These are phyloP conservation scores for Penicillium sp. DNA, from an alignment of 2,329 filamentous ascomycete species.

Conservation along the genomic window DNA sequence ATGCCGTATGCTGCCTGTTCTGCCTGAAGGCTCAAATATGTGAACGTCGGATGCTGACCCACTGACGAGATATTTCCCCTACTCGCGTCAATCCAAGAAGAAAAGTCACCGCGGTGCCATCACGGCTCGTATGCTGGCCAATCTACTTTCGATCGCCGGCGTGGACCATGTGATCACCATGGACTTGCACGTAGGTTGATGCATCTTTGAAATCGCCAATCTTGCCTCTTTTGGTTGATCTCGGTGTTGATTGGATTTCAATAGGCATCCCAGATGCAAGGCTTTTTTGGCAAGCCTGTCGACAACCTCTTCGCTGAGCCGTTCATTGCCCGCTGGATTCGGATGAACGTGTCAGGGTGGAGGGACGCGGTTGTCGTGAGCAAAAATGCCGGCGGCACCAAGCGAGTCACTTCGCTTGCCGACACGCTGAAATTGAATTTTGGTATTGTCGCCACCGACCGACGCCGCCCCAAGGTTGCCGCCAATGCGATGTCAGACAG, in stretches of 20 bases:
- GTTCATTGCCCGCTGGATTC: constrained; percentile 91
- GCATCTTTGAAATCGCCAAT: background rate
- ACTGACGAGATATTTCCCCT: constrained; percentile 73
- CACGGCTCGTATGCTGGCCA: constrained; percentile 93
- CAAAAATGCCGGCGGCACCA: constrained; percentile 96
- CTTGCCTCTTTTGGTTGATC: constrained; percentile 2
- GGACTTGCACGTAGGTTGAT: constrained; percentile 67
- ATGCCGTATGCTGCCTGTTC: constrained; percentile 42
- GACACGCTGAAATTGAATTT: constrained; percentile 97
- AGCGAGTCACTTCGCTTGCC: constrained; percentile 90
- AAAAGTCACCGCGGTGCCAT: constrained; percentile 95
- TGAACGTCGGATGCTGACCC: constrained; percentile 32
- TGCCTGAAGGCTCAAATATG: constrained; percentile 19
- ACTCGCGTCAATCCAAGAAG: constrained; percentile 98
- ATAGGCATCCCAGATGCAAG: constrained; percentile 91
- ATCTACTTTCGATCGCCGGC: constrained; percentile 85
- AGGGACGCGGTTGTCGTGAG: constrained; percentile 87
- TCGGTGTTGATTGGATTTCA: constrained; percentile 16
- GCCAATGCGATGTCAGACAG: constrained; percentile 64
- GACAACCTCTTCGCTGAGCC: constrained; percentile 97
- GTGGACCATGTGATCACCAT: constrained; percentile 97
- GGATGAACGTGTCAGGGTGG: constrained; percentile 81
- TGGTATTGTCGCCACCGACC: constrained; percentile 68
- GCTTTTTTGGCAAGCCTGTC: constrained; percentile 95
- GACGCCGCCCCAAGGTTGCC: constrained; percentile 47